Evolutionary conservation across 2,329 filamentous ascomycete genomes (phyloP).

Genomic region (Aspergillus luchuensis): DNA sequence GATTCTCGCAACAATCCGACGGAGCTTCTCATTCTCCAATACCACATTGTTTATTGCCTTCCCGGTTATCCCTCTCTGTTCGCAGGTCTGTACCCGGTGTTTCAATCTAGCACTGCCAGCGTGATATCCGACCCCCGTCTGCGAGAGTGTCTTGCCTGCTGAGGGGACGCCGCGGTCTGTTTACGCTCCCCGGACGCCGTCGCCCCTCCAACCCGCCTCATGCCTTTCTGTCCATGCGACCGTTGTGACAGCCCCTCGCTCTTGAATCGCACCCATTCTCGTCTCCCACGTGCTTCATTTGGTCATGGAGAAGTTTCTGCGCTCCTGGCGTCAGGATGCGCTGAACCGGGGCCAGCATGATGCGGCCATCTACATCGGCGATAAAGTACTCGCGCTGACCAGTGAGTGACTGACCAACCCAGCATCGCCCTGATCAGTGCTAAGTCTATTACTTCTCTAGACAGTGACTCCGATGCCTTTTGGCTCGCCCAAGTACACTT

Average conservation of each 20-base stretch:
- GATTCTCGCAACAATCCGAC: not conserved
- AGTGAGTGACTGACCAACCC: conserved; percentile 58
- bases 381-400: conserved; percentile 93
- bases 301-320: conserved; percentile 86
- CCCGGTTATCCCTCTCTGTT: too few species aligned
- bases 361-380: conserved; percentile 92
- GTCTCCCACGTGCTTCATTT: not conserved
- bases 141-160: not conserved
- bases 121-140: not conserved
- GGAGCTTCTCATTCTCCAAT: not conserved
- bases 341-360: conserved; percentile 96
- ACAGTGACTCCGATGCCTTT: conserved; percentile 90
- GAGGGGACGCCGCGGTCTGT: not conserved
- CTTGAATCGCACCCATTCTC: conserved; percentile 2
- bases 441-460: conserved; percentile 49
- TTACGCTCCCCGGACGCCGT: conserved; percentile 1
- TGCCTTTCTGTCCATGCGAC: conserved; percentile 10
- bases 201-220: conserved; percentile 10
- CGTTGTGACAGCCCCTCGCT: conserved; percentile 2
- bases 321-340: conserved; percentile 93
- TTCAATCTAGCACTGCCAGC: not conserved
- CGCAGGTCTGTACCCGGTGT: not conserved
- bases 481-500: conserved; percentile 99
- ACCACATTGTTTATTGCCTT: too few species aligned
- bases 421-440: not conserved